Evolutionary conservation across 1,139 yeast species (phyloP), one percentile per base, ranked within the genome.

Genomic region (Tardiomyces blankii): DNA sequence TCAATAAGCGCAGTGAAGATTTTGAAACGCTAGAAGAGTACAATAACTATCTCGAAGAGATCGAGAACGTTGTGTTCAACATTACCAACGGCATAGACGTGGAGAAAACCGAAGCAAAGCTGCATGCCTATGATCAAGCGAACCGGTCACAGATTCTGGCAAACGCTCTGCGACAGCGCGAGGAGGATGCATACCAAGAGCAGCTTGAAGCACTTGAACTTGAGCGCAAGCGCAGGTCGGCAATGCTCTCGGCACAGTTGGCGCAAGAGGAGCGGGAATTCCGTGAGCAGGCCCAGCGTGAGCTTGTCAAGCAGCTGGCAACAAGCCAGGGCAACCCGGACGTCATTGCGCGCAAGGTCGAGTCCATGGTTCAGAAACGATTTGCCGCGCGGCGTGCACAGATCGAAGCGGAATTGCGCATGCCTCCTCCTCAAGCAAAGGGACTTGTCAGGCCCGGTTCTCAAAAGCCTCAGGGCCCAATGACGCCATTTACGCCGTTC

Each of bases 401-500:
- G 55, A 68, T 84, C 46, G 83, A 80, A 50, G 80, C 78, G 49
- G 72, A 85, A 43, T 50, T 52, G 3, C 44, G 49, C 9, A 45
- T 51, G 23, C 35, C 35, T 30, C 35, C 35, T 4, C 35, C 35
- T 4, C 35, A 30, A 9, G n/a, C 16, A 5, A 30, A 30, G 35
- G 35, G 35, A 12, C 35, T 30, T 11, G 35, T 30, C 35, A 30
- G 16, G 9, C 35, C 35, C 5, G 47, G 57, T 41, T 35, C 44
- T 41, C 41, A 44, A 46, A 44, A 42, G 25, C 44, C 45, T 21
- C 42, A 27, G 30, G 41, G 42, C 35, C 62, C 59, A 18, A 58
- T 60, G 38, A 69, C 77, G 2, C 97, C 97, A 25, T 91, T 89
- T 62, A 88, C 97, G 2, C 97, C 98, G 12, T 89, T 91, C 65